Percentiles rank a stretch among this genome's conserved stretches.
Conservation (phyloP, 2,329 filamentous ascomycete genomes). For the Pyricularia pennisetigena region DNA sequence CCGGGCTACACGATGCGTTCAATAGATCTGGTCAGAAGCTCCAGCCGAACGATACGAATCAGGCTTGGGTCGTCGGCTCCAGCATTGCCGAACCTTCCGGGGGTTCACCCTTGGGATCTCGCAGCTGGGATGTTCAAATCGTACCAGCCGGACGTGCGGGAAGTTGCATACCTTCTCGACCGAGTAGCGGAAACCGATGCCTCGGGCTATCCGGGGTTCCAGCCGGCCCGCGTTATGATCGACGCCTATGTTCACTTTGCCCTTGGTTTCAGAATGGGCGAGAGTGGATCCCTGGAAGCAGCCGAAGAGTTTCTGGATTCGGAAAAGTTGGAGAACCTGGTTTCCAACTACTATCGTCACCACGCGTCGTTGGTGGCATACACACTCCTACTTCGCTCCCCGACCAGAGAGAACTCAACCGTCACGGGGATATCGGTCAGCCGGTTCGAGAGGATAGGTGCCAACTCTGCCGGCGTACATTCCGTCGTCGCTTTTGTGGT, state of each 20-base stretch:
- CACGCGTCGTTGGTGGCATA: constrained; percentile 22
- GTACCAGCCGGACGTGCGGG: constrained; percentile 3
- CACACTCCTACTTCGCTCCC: constrained; percentile 14
- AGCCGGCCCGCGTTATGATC: constrained; percentile 14
- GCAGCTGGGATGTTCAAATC: constrained; percentile 15
- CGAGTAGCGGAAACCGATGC: not conserved
- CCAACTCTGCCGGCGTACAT: constrained; percentile 19
- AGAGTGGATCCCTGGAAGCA: constrained; percentile 10
- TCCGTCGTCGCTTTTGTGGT: constrained; percentile 19
- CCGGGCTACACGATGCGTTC: constrained; percentile 15
- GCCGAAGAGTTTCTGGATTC: constrained; percentile 16
- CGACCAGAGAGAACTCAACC: constrained; percentile 7
- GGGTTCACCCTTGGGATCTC: constrained; percentile 16
- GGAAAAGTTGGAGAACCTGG: constrained; percentile 15
- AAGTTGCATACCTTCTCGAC: not conserved
- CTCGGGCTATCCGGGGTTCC: not conserved
- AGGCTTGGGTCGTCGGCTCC: not conserved
- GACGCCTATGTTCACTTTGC: constrained; percentile 23
- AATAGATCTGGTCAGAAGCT: constrained; percentile 15
- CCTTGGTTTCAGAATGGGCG: constrained; percentile 16
- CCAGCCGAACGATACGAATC: constrained; percentile 11
- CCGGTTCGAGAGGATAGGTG: constrained; percentile 20
- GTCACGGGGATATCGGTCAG: constrained; percentile 13
- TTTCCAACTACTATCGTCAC: constrained; percentile 21
- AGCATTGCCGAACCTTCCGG: constrained; percentile 8